A percentile compares a stretch with the other conserved stretches of the same genome.
These are phyloP conservation scores for Anaeramoeba flamelloides DNA, from an alignment of 78 protist species.

Conservation along the genomic window DNA sequence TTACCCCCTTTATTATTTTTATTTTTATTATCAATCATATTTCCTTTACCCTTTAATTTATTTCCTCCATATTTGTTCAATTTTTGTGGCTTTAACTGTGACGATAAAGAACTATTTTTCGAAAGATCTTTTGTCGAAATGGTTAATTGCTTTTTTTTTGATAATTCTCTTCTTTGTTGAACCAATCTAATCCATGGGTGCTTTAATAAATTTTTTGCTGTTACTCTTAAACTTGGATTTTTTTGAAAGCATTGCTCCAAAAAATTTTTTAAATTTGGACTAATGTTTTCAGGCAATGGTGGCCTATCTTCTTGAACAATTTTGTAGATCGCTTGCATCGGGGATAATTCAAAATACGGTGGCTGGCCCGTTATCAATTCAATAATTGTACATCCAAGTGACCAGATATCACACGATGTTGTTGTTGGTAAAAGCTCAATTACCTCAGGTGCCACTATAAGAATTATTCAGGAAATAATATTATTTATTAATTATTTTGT, in stretches of 20 bases:
- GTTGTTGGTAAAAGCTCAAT: constrained; percentile 55
- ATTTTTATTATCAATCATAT: no score
- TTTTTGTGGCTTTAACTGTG: no score
- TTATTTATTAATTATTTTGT: no score
- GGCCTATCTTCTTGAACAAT: constrained; percentile 87
- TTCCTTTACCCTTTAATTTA: no score
- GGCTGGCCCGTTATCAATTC: constrained; percentile 84
- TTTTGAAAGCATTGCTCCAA: constrained; percentile 65
- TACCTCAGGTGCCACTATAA: constrained; percentile 84
- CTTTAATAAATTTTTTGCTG: constrained; percentile 49
- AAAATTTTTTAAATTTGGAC: constrained; percentile 59
- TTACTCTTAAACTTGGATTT: constrained; percentile 50
- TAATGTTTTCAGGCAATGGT: constrained; percentile 67
- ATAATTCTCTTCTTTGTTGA: no score
- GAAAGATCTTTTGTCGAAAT: no score
- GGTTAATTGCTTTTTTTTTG: no score
- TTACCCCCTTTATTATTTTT: no score
- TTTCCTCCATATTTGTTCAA: no score
- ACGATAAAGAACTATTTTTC: no score
- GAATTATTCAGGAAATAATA: no score
- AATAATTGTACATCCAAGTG: constrained; percentile 82
- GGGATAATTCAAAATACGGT: constrained; percentile 82
- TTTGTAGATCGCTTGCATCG: constrained; percentile 80
- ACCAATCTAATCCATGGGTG: constrained; percentile 81
- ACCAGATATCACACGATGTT: constrained; percentile 84